Evolutionary conservation across 164 flowering plant species (phyloP).

Genomic region (Piper longum): DNA sequence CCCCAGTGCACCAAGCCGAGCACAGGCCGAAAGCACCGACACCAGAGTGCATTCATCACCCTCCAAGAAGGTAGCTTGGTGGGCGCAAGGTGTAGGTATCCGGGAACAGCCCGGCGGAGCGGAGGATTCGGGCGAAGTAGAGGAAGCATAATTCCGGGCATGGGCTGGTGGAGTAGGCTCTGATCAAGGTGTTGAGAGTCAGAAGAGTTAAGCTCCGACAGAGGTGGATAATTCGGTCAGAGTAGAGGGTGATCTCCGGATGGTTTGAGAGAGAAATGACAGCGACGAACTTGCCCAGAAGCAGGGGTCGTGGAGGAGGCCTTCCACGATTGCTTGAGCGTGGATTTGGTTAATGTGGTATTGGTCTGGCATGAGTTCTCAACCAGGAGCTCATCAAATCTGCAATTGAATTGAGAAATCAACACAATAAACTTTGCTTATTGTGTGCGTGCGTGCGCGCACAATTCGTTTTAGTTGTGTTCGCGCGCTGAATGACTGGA

Average conservation of each 20-base stretch:
- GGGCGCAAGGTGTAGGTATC: constrained; percentile 49
- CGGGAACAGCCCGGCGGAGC: constrained; percentile 15
- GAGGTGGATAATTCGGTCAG: constrained; percentile 21
- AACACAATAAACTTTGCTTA: no score
- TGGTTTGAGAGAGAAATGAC: constrained; percentile 16
- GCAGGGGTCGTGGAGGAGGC: constrained; percentile 17
- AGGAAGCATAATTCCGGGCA: constrained; percentile 13
- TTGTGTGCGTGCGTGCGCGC: no score
- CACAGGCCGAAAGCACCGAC: no score
- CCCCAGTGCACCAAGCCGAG: no score
- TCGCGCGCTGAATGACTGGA: no score
- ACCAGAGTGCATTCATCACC: no score
- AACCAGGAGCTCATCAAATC: background rate
- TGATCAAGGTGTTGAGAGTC: constrained; percentile 37
- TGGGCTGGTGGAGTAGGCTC: constrained; percentile 21
- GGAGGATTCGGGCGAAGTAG: constrained; percentile 21
- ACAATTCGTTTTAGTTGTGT: no score
- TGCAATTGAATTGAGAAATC: no score
- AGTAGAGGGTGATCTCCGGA: constrained; percentile 19
- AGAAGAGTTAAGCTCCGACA: constrained; percentile 23
- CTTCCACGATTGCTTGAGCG: constrained; percentile 26
- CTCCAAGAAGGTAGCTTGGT: constrained; percentile 26
- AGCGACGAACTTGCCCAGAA: constrained; percentile 27
- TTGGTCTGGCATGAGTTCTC: constrained; percentile 14
- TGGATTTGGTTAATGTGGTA: constrained; percentile 32